These are phyloP conservation scores for Phytophthora syringae DNA, from an alignment of 352 stramenopile genomes.

Conservation along the genomic window DNA sequence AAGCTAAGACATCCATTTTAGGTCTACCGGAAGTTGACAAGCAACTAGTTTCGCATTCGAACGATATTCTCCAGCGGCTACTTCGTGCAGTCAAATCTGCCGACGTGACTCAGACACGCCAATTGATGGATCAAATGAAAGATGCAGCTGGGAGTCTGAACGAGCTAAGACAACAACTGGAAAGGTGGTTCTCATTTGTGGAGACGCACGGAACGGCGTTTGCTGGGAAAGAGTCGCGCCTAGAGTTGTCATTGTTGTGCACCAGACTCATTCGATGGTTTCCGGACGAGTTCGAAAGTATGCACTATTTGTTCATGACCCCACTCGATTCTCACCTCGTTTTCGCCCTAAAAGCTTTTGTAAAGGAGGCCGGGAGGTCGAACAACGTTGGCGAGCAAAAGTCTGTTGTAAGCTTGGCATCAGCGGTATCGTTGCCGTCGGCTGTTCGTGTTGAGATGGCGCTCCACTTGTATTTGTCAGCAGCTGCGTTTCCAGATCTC, in stretches of 20 bases:
- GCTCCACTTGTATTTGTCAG: conserved; percentile 39
- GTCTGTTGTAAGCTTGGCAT: conserved; percentile 11
- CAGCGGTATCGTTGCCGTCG: conserved; percentile 17
- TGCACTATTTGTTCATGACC: conserved; percentile 36
- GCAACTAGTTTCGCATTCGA: conserved; percentile 41
- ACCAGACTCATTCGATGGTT: conserved; percentile 57
- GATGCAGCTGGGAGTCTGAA: conserved; percentile 16
- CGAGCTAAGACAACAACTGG: conserved; percentile 45
- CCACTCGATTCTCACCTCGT: conserved; percentile 43
- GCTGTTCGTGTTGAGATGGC: conserved; percentile 47
- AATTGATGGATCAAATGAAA: conserved; percentile 36
- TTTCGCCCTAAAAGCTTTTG: conserved; percentile 37
- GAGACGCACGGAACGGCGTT: conserved; percentile 29
- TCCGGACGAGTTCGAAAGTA: conserved; percentile 38
- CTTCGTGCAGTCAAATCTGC: conserved; percentile 38
- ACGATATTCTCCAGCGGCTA: conserved; percentile 32
- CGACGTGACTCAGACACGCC: conserved; percentile 28
- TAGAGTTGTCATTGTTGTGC: conserved; percentile 46
- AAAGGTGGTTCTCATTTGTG: conserved; percentile 49
- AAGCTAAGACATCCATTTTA: neutral
- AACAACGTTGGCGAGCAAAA: conserved; percentile 2
- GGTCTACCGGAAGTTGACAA: neutral
- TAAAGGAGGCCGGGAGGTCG: conserved; percentile 35
- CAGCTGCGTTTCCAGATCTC: conserved; percentile 40
- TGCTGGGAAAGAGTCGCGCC: conserved; percentile 49